Conservation (phyloP, 495 filamentous ascomycete species). For the Hypoxylon perforatum region DNA sequence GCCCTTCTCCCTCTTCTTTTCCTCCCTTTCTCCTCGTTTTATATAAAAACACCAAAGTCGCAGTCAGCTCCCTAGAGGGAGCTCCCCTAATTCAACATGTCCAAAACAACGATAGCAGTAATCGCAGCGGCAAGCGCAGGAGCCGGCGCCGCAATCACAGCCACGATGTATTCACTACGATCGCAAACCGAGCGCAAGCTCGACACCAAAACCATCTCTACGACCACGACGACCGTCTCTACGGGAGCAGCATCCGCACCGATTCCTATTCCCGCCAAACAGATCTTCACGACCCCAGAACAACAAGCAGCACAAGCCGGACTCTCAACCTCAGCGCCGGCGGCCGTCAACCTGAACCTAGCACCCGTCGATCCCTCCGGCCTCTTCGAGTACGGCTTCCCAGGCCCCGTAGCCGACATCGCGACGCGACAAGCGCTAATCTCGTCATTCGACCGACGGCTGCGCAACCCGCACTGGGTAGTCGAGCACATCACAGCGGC, state of each 20-base stretch:
- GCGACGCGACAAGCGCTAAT: constrained; percentile 77
- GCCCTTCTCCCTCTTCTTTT: constrained; percentile 10
- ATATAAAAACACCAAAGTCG: constrained; percentile 42
- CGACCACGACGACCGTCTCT: constrained; percentile 54
- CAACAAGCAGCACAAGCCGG: constrained; percentile 42
- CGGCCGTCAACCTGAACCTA: constrained; percentile 43
- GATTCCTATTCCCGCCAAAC: constrained; percentile 57
- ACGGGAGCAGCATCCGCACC: constrained; percentile 53
- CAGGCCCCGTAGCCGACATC: constrained; percentile 87
- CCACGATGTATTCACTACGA: constrained; percentile 75
- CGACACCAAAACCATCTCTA: constrained; percentile 56
- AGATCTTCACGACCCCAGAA: constrained; percentile 48
- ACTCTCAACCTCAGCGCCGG: constrained; percentile 47
- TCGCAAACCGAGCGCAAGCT: constrained; percentile 58
- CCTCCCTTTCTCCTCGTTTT: neutral
- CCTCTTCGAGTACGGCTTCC: constrained; percentile 96
- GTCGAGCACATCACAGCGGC: constrained; percentile 96
- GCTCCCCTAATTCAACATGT: constrained; percentile 64
- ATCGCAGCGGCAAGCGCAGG: constrained; percentile 91
- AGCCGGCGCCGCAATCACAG: constrained; percentile 84
- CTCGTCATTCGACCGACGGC: constrained; percentile 90
- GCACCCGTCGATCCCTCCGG: constrained; percentile 84
- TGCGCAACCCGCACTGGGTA: constrained; percentile 93
- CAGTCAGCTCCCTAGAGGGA: constrained; percentile 11
- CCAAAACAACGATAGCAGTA: constrained; percentile 85